Evolutionary conservation across 1,139 yeast species (phyloP).

Genomic region (Groenewaldozyma auringiensis): DNA sequence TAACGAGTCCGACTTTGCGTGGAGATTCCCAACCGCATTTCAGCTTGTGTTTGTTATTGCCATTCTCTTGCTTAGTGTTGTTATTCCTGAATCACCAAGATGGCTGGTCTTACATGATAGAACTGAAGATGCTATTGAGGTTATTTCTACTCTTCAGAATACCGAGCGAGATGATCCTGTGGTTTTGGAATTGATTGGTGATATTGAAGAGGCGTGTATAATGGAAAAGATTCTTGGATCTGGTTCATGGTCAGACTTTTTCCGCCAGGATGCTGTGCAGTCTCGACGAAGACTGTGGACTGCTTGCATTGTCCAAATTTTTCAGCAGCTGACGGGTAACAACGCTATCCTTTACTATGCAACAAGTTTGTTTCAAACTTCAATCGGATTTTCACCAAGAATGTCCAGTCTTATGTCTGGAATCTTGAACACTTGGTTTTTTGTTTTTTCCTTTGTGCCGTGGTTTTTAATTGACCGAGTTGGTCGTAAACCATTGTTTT

Average conservation of each 20-base stretch:
- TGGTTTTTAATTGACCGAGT: conserved; percentile 41
- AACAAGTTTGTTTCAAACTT: conserved; percentile 37
- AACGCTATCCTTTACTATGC: conserved; percentile 47
- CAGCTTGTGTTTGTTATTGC: conserved; percentile 18
- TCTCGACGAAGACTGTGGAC: conserved; percentile 12
- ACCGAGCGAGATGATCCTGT: conserved; percentile 6
- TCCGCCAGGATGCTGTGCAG: conserved; percentile 12
- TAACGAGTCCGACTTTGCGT: conserved; percentile 35
- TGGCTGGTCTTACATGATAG: conserved; percentile 39
- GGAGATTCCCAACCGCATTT: conserved; percentile 42
- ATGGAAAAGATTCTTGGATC: conserved; percentile 13
- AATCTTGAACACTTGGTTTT: conserved; percentile 40
- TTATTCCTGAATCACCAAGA: conserved; percentile 58
- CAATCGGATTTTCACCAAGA: conserved; percentile 42
- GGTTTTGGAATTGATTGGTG: conserved; percentile 10
- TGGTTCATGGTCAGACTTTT: conserved; percentile 14
- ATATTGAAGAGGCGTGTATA: conserved; percentile 11
- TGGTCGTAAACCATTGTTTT: conserved; percentile 45
- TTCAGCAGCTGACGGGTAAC: conserved; percentile 56
- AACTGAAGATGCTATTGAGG: conserved; percentile 11
- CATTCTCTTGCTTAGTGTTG: conserved; percentile 23
- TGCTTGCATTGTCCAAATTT: conserved; percentile 14
- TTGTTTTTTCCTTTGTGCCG: conserved; percentile 24
- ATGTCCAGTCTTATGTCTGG: conserved; percentile 51
- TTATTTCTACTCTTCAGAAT: conserved; percentile 8